Conservation (phyloP, 306 rosid species). For the cucumber (Cucumis sativus) region Cucumber_9930_V3 NC_026658.2:5301501-5302000, state of each 20-base stretch:
- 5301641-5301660: not conserved
- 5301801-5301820: not conserved
- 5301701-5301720: not conserved
- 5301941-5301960: too few species aligned
- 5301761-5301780: not conserved
- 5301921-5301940: too few species aligned
- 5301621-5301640: not conserved
- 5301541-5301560: not conserved
- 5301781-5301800: not conserved
- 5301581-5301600: not conserved
- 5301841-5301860: too few species aligned
- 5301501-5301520: not conserved
- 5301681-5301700: not conserved
- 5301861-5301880: too few species aligned
- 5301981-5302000: too few species aligned
- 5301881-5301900: too few species aligned
- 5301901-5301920: too few species aligned
- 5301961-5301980: too few species aligned
- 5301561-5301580: not conserved
- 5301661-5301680: not conserved
- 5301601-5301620: slow-evolving; percentile 4
- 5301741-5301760: not conserved
- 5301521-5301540: not conserved
- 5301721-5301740: not conserved
- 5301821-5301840: too few species aligned